Conservation (phyloP, 78 protist genomes). For the Dictyostelium brefeldianum region DNA sequence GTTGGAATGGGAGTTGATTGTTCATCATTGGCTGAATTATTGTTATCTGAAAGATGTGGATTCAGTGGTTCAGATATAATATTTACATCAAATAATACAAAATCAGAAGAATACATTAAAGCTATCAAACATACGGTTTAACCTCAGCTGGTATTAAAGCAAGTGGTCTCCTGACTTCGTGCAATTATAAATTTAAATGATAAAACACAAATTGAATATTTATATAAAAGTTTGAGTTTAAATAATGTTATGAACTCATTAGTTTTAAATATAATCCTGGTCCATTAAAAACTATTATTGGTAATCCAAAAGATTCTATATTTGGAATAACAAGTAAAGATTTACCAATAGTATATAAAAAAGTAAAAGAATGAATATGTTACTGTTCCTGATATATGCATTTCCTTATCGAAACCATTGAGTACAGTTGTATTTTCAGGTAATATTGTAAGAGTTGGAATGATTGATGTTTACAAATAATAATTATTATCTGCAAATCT, state of each 20-base stretch:
- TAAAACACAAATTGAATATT: conserved; percentile 53
- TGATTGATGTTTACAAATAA: no score
- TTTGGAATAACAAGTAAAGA: conserved; percentile 54
- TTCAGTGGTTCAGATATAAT: conserved; percentile 52
- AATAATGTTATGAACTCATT: conserved; percentile 17
- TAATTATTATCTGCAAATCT: no score
- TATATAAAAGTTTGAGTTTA: conserved; percentile 11
- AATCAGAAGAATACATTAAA: conserved; percentile 41
- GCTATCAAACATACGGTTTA: no score
- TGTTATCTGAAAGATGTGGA: conserved; percentile 71
- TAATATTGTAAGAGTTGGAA: no score
- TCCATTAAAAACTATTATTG: conserved; percentile 59
- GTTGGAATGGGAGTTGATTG: conserved; percentile 84
- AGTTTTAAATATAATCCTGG: conserved; percentile 67
- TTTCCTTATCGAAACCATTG: no score
- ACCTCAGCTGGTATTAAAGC: no score
- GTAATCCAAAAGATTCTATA: conserved; percentile 77
- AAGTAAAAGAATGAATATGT: conserved; percentile 13
- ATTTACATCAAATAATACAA: conserved; percentile 74
- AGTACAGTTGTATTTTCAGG: no score
- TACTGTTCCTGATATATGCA: no score
- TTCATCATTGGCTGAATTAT: conserved; percentile 55
- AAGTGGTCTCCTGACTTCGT: no score
- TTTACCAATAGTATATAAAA: not conserved
- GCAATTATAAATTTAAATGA: conserved; percentile 72